A percentile compares a stretch with the other conserved stretches of the same genome.
These are phyloP conservation scores for Lodderomyces orthopsilosis DNA, from an alignment of 1,139 yeast species.

Conservation along the genomic window DNA sequence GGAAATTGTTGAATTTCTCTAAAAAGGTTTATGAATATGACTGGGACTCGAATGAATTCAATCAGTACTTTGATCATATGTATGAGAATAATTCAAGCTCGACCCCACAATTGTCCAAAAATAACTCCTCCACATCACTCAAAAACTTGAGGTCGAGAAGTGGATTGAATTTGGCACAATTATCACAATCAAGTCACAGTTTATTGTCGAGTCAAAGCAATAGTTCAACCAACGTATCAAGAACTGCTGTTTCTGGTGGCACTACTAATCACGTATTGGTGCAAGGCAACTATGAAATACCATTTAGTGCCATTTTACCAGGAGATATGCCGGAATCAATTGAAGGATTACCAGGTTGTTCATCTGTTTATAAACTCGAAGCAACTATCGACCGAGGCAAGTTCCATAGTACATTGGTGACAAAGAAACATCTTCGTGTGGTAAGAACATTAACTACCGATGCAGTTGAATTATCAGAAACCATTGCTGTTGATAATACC, in stretches of 20 bases:
- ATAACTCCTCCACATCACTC: conserved; percentile 35
- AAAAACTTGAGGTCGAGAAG: conserved; percentile 32
- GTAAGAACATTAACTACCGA: conserved; percentile 89
- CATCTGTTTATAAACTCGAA: conserved; percentile 72
- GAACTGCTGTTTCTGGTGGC: conserved; percentile 1
- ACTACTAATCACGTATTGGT: conserved; percentile 35
- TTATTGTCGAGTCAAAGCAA: conserved; percentile 9
- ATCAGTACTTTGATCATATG: conserved; percentile 28
- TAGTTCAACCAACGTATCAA: conserved; percentile 14
- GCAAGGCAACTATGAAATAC: conserved; percentile 87
- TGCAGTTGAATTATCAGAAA: conserved; percentile 83
- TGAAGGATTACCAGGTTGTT: conserved; percentile 86
- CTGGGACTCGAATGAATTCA: conserved; percentile 69
- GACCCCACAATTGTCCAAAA: conserved; percentile 18
- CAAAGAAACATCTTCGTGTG: conserved; percentile 74
- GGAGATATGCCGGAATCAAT: conserved; percentile 86
- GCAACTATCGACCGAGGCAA: conserved; percentile 84
- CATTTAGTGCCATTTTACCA: conserved; percentile 81
- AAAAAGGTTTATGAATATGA: conserved; percentile 67
- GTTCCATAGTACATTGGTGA: conserved; percentile 60
- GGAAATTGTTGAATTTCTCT: conserved; percentile 55
- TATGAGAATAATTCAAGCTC: conserved; percentile 22
- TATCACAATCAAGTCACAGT: conserved; percentile 16
- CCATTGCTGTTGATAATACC: conserved; percentile 89
- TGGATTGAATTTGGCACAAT: conserved; percentile 22